These are phyloP conservation scores for Camelina sativa DNA, from an alignment of 345 rosid species.

Conservation along the genomic window DNA sequence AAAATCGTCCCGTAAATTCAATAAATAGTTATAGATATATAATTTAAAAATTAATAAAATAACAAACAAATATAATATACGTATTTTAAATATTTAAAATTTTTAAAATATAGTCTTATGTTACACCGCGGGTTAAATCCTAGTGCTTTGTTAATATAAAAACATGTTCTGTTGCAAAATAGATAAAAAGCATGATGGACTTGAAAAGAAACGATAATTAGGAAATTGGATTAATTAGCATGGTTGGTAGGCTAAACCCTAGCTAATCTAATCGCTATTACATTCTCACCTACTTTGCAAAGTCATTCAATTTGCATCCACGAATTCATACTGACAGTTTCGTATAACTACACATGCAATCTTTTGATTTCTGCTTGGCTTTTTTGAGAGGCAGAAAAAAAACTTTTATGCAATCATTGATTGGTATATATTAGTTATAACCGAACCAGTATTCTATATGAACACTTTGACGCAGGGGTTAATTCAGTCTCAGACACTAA, in stretches of 20 bases:
- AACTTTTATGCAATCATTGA: not conserved
- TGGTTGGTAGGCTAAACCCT: slow-evolving; percentile 4
- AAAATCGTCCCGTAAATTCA: too few relatives aligned
- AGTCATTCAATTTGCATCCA: slow-evolving; percentile 16
- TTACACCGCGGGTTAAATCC: too few relatives aligned
- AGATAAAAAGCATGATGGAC: not conserved
- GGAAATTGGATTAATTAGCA: not conserved
- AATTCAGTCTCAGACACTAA: not conserved
- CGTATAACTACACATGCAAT: not conserved
- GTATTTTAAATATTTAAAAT: too few relatives aligned
- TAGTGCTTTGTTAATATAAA: not conserved
- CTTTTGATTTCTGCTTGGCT: slow-evolving; percentile 10
- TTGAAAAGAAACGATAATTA: not conserved
- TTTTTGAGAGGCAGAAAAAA: not conserved
- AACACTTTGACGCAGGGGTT: not conserved
- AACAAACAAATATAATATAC: too few relatives aligned
- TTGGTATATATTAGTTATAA: not conserved
- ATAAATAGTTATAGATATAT: too few relatives aligned
- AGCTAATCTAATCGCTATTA: not conserved
- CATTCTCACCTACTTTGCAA: slow-evolving; percentile 15
- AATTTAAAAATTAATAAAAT: too few relatives aligned
- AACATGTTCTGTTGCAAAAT: slow-evolving; percentile 7
- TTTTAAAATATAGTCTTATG: too few relatives aligned
- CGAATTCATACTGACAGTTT: not conserved
- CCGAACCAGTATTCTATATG: not conserved